Percentiles rank a stretch among this genome's conserved stretches.
These are phyloP conservation scores for Ciborinia camelliae DNA, from an alignment of 2,329 filamentous ascomycete genomes.

Conservation along the genomic window DNA sequence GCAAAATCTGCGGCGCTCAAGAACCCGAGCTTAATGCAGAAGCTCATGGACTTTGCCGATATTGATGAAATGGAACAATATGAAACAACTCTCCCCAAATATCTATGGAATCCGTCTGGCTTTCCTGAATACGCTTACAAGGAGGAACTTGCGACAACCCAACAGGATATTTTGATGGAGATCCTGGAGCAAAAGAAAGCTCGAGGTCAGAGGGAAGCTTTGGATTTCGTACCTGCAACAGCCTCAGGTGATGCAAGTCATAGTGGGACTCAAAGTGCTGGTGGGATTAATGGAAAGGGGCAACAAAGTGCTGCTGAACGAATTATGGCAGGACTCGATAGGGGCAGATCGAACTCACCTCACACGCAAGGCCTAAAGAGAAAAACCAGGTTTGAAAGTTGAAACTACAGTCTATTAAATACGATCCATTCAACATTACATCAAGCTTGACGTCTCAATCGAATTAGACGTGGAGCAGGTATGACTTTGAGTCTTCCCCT, in stretches of 20 bases:
- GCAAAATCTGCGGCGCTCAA: constrained; percentile 62
- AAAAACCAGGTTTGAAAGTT: constrained; percentile 38
- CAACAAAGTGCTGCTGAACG: constrained; percentile 38
- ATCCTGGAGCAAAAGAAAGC: constrained; percentile 36
- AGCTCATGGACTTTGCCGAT: constrained; percentile 67
- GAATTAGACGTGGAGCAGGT: not conserved
- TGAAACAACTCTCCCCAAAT: constrained; percentile 54
- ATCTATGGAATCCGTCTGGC: constrained; percentile 55
- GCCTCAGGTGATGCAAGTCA: constrained; percentile 29
- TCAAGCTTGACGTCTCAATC: not conserved
- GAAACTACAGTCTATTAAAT: constrained; percentile 20
- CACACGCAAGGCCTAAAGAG: constrained; percentile 36
- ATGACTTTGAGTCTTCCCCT: not conserved
- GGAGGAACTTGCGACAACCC: constrained; percentile 48
- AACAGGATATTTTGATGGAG: constrained; percentile 38
- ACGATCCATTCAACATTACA: not conserved
- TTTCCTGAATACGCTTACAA: constrained; percentile 56
- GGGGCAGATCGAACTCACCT: constrained; percentile 34
- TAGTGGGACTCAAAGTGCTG: constrained; percentile 27
- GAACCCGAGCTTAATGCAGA: constrained; percentile 70
- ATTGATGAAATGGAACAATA: constrained; percentile 59
- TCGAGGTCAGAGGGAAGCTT: constrained; percentile 33
- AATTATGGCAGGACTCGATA: constrained; percentile 38
- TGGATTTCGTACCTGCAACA: constrained; percentile 38
- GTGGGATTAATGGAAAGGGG: constrained; percentile 19